Base-by-base conservation (phyloP, 176 grass and related monocot species). In the Phoenix dactylifera region DNA sequence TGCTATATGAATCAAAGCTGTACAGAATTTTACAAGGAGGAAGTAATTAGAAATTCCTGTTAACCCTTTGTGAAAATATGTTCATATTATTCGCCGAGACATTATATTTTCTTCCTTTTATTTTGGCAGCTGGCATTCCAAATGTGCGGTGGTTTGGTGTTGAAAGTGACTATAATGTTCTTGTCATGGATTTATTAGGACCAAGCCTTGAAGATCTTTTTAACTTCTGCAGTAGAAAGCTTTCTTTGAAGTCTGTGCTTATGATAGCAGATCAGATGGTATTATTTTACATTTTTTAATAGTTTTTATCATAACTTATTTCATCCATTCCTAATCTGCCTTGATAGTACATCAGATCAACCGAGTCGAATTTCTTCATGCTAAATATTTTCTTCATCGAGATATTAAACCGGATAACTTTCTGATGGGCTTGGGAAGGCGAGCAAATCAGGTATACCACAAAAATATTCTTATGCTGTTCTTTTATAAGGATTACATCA, bases 11-110 rank as follows among this genome's bases (percentile, higher is more conserved):
- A 65, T 65, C 63, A 65, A 65, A 65, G 15, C 19, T 65, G 14
- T 65, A 65, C 63, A 65, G 63, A 51, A 65, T 65, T 48, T 24
- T 65, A 15, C 63, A 65, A 65, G 63, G 63, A 52, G 63, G 63
- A 65, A 65, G 63, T 65, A 51, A 62, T 51, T 22, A 65, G 16
- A 65, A 51, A 0, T 65, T 23, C 51, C 15, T 65, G 9, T n/a
- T 51, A 52, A 44, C 35, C 4, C 7, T 65, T 51, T 15, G 24
- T 50, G 48, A n/a, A 51, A 25, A 26, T 49, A 17, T 44, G 9
- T 44, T 44, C 10, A 44, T 44, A 44, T 44, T 44, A 44, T 44
- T 44, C 9, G 10, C 35, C 1, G 0, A 14, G 7, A 14, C 35
- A 12, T 44, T 19, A 50, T 63, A 63, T 49, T 49, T 44, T 20